phyloP scores from a whole-genome alignment of 164 flowering plant species.

The Nymphaea colorata region DNA sequence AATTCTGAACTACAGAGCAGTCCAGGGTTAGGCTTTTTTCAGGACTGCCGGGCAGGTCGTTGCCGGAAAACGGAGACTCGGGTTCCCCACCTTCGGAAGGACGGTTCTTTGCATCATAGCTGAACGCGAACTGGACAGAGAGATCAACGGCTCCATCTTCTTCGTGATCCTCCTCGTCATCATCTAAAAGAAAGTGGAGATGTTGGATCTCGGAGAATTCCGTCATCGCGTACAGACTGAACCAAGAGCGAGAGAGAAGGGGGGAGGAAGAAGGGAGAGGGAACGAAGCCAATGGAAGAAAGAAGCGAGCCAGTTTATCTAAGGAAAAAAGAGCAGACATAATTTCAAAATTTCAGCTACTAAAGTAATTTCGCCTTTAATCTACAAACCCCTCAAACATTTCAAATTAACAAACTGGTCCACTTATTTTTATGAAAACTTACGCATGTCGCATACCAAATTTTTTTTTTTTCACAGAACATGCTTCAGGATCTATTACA shows the following conservation, averaged over 20 bases:
- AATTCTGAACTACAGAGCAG: not conserved
- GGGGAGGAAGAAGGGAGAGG: too few species aligned
- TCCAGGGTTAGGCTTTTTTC: not conserved
- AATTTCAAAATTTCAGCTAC: too few species aligned
- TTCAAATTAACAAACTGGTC: too few species aligned
- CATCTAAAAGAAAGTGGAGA: slow-evolving; percentile 10
- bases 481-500: too few species aligned
- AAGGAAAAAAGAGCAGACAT: too few species aligned
- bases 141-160: slow-evolving; percentile 10
- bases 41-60: not conserved
- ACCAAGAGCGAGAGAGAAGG: not conserved
- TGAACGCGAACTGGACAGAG: slow-evolving; percentile 6
- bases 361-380: too few species aligned
- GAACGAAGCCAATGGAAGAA: not conserved
- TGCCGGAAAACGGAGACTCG: slow-evolving; percentile 8
- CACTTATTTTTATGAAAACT: too few species aligned
- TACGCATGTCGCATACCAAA: too few species aligned
- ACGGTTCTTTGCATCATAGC: slow-evolving; percentile 8
- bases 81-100: slow-evolving; percentile 7
- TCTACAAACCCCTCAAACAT: too few species aligned
- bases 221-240: slow-evolving; percentile 11
- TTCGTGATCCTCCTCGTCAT: slow-evolving; percentile 8
- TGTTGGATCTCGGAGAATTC: slow-evolving; percentile 11
- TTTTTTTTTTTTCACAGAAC: too few species aligned
- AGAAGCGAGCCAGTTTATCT: too few species aligned